phyloP scores from a whole-genome alignment of 345 rosid genomes.

The Turritis glabra region DNA sequence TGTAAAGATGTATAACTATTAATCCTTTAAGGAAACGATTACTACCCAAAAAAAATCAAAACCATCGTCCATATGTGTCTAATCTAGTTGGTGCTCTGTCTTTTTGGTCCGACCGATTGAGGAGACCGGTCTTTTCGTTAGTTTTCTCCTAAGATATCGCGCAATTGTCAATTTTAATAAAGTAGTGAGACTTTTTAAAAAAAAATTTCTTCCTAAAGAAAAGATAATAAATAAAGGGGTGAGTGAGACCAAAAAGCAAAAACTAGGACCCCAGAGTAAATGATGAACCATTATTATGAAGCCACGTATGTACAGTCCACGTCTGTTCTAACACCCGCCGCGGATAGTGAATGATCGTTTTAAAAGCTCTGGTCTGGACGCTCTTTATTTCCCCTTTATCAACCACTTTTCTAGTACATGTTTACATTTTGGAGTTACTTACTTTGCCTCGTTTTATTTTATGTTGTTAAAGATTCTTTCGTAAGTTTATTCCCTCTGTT shows the following conservation, averaged over 20 bases:
- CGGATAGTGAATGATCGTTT: slow-evolving; percentile 13
- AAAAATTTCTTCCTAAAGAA: neutral
- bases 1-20: neutral
- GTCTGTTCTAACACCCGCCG: slow-evolving; percentile 15
- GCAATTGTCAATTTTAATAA: neutral
- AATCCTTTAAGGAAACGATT: neutral
- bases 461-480: too few relatives aligned
- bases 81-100: neutral
- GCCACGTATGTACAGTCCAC: slow-evolving; percentile 19
- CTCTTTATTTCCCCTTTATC: neutral
- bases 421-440: neutral
- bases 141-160: neutral
- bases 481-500: too few relatives aligned
- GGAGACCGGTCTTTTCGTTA: slow-evolving; percentile 17
- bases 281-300: slow-evolving; percentile 4
- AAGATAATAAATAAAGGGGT: neutral
- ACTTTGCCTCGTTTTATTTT: neutral
- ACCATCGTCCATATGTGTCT: slow-evolving; percentile 8
- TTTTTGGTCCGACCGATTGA: neutral
- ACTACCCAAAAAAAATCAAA: neutral
- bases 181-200: neutral
- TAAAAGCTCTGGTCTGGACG: slow-evolving; percentile 26
- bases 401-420: neutral
- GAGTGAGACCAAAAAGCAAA: neutral
- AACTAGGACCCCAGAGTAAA: neutral